Percentiles rank a stretch among this genome's conserved stretches.
phyloP scores from a whole-genome alignment of 352 stramenopile species.

The Thalassiosira livingstoniorum region DNA sequence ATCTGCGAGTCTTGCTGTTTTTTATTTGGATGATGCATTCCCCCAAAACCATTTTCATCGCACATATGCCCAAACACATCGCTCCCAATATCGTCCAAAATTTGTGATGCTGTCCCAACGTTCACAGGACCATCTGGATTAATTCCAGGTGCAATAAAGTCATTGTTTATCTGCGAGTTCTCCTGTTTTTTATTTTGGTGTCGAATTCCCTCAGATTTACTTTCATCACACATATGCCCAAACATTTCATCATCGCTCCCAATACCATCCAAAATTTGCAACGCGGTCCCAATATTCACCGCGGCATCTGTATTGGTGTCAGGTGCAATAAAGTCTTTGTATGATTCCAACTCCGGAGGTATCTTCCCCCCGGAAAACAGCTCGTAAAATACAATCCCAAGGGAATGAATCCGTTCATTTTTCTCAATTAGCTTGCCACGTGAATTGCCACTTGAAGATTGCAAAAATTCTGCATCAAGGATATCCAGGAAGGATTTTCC shows the following conservation, averaged over 20 bases:
- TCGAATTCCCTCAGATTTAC: neutral
- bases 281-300: neutral
- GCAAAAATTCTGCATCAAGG: neutral
- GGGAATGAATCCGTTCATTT: neutral
- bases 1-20: neutral
- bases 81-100: neutral
- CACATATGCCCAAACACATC: neutral
- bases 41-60: neutral
- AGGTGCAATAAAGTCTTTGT: neutral
- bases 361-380: slow-evolving; percentile 4
- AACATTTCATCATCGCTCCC: neutral
- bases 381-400: neutral
- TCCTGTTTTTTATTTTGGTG: neutral
- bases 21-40: neutral
- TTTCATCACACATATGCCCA: neutral
- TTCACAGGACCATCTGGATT: neutral
- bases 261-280: neutral
- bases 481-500: neutral
- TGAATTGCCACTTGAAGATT: neutral
- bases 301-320: neutral
- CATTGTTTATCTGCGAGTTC: no score
- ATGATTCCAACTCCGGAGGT: neutral
- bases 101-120: neutral
- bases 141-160: no score
- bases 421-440: neutral